Conservation (phyloP, 805 yeast genomes). For the Kuraishia ogatae region DNA sequence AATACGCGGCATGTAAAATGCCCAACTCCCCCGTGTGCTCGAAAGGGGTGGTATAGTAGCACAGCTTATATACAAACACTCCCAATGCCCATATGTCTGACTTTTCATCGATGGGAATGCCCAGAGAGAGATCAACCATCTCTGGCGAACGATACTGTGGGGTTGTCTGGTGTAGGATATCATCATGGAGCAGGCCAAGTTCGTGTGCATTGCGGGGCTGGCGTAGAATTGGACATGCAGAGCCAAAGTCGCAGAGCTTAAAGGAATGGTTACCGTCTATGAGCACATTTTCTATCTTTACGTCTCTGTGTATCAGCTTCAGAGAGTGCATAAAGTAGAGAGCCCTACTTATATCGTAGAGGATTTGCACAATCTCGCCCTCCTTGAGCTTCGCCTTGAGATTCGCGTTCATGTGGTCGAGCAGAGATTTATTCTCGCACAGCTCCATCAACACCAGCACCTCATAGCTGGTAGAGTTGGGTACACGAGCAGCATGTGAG, state of each 20-base stretch:
- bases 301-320: constrained; percentile 82
- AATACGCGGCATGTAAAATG: constrained; percentile 74
- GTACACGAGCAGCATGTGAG: constrained; percentile 62
- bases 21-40: constrained; percentile 80
- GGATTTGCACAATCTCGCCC: constrained; percentile 70
- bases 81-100: constrained; percentile 97
- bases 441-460: constrained; percentile 89
- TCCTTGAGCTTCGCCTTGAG: constrained; percentile 72
- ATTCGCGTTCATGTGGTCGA: constrained; percentile 86
- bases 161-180: constrained; percentile 84
- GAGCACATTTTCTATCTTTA: constrained; percentile 89
- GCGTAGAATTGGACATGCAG: constrained; percentile 60
- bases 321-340: constrained; percentile 78
- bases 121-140: constrained; percentile 83
- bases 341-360: constrained; percentile 75
- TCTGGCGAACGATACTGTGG: constrained; percentile 96
- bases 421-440: constrained; percentile 78
- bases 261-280: constrained; percentile 62
- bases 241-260: constrained; percentile 91
- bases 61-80: constrained; percentile 78
- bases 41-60: constrained; percentile 92
- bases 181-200: constrained; percentile 71
- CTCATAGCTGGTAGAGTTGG: constrained; percentile 55
- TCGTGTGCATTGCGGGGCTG: constrained; percentile 73
- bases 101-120: constrained; percentile 82